phyloP scores from a whole-genome alignment of 208 protist species.

The Hexamita inflata region DNA sequence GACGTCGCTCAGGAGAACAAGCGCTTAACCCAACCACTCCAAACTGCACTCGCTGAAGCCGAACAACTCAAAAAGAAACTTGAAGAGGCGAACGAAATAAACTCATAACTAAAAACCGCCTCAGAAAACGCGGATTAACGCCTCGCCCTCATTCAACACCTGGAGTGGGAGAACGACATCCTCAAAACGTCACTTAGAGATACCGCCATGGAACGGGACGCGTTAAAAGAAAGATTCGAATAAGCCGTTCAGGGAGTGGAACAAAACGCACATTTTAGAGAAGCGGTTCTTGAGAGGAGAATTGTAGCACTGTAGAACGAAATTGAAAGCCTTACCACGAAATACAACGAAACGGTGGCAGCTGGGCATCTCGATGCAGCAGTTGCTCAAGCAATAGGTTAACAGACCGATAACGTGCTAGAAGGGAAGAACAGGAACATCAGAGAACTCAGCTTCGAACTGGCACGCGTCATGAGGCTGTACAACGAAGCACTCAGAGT shows the following conservation, averaged over 20 bases:
- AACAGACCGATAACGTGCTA: constrained; percentile 68
- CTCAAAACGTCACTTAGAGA: constrained; percentile 63
- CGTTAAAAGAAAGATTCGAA: constrained; percentile 74
- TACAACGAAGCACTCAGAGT: constrained; percentile 29
- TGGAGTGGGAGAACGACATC: constrained; percentile 64
- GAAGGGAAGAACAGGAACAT: constrained; percentile 72
- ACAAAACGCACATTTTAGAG: constrained; percentile 71
- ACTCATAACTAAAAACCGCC: not conserved
- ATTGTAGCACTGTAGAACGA: constrained; percentile 66
- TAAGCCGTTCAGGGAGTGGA: constrained; percentile 73
- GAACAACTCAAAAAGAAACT: constrained; percentile 66
- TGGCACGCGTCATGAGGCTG: constrained; percentile 48
- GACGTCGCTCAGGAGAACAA: constrained; percentile 84
- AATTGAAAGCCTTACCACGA: constrained; percentile 71
- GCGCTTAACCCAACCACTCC: constrained; percentile 70
- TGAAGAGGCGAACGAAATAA: constrained; percentile 65
- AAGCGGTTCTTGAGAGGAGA: constrained; percentile 78
- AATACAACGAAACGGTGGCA: constrained; percentile 65
- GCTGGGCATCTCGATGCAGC: constrained; percentile 71
- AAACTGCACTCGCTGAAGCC: constrained; percentile 65
- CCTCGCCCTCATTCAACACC: constrained; percentile 42
- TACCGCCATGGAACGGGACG: constrained; percentile 72
- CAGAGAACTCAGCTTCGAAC: constrained; percentile 78
- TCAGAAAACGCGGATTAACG: not conserved
- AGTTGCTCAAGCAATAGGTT: constrained; percentile 59